Evolutionary conservation across 2,329 filamentous ascomycete genomes (phyloP).

Genomic region (Monosporascus cannonballus): DNA sequence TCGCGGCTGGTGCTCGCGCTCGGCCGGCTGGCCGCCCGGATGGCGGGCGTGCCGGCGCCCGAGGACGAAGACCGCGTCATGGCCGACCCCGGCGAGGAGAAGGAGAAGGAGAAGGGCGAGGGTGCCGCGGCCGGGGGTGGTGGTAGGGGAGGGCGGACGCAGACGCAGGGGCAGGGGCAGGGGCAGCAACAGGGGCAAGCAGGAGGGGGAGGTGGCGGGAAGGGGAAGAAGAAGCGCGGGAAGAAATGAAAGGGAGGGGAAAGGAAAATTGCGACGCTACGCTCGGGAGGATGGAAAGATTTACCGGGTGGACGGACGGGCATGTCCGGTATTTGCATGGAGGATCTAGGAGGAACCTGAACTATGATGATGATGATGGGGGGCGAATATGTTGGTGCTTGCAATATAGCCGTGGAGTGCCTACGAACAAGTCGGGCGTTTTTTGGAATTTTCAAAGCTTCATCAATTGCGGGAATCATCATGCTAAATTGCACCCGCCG

Average conservation of each 20-base stretch:
- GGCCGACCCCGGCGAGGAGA: slow-evolving; percentile 30
- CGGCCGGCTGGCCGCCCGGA: slow-evolving; percentile 66
- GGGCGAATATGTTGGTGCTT: too few relatives aligned
- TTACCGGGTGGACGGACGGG: too few relatives aligned
- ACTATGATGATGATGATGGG: too few relatives aligned
- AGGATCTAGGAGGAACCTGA: too few relatives aligned
- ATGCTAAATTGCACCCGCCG: too few relatives aligned
- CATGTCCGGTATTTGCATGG: too few relatives aligned
- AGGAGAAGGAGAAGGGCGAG: slow-evolving; percentile 9
- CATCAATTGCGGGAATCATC: too few relatives aligned
- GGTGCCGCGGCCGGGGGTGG: slow-evolving; percentile 7
- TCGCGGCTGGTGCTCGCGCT: slow-evolving; percentile 72
- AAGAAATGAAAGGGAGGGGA: slow-evolving; percentile 47
- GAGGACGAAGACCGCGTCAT: slow-evolving; percentile 34
- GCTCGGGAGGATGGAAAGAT: too few relatives aligned
- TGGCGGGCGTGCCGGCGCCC: slow-evolving; percentile 48
- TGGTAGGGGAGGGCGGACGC: slow-evolving; percentile 21
- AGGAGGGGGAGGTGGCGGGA: slow-evolving; percentile 30
- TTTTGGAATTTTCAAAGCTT: too few relatives aligned
- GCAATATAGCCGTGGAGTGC: too few relatives aligned
- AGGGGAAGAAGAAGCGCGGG: slow-evolving; percentile 67
- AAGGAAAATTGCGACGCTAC: too few relatives aligned
- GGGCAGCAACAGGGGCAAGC: slow-evolving; percentile 18
- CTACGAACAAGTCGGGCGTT: too few relatives aligned
- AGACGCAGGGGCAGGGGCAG: slow-evolving; percentile 21